Base-by-base conservation (phyloP, 2,329 filamentous ascomycete genomes). In the Venturia oleaginea region DNA sequence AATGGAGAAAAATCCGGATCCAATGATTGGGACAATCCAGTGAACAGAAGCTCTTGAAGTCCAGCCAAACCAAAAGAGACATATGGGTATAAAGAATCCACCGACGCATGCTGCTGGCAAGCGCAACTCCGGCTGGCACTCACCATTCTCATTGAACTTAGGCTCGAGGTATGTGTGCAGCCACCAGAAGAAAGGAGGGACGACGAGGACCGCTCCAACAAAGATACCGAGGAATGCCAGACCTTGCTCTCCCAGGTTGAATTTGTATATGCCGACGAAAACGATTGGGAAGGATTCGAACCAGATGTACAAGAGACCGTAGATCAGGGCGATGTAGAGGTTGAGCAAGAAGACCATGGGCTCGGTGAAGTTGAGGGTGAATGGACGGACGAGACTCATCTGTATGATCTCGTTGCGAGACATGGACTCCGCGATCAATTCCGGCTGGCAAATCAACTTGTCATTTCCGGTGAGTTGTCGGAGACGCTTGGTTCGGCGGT, bases 321-420 rank as follows among this genome's bases (percentile, higher is more conserved):
- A 76, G 10, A 71, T 68, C 62, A 74, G 75, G n/a, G 73, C 72
- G 1, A 68, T 72, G 68, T 76, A 76, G 1, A 75, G 65, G 7
- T 71, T 72, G 54, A 75, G 69, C 62, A 74, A 71, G 65, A 73
- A 70, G 1, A 75, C 74, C 2, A 72, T 70, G 0, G 73, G 72
- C 72, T 75, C 74, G 10, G 69, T 71, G 42, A 71, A 65, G 7
- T 76, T 68, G 71, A 69, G 85, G 55, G 80, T 78, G 0, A 86
- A 24, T 0, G 84, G 84, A 11, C 83, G 76, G 15, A 83, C 65
- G 1, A 84, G 71, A 2, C 78, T 77, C 1, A 78, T 72, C 0
- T 77, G 72, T 3, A 79, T 66, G 0, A 71, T 66, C 68, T 88
- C 82, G 38, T 76, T 79, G 51, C 70, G 68, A 3, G 69, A 74